These are phyloP conservation scores for Trichophyton benhamiae DNA, from an alignment of 2,329 filamentous ascomycete genomes.

Conservation along the genomic window DNA sequence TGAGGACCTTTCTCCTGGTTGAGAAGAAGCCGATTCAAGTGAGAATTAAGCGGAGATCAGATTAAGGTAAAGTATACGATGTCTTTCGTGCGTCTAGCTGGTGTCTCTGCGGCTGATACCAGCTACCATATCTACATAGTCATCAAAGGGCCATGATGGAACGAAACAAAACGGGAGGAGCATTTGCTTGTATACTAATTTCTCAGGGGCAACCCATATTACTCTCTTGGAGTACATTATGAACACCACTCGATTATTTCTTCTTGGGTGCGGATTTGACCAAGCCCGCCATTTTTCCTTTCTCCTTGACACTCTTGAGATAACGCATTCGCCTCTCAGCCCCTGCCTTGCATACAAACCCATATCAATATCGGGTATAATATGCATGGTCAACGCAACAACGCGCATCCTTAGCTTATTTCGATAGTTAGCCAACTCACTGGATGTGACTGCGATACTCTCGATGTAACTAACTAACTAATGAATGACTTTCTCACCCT, in stretches of 20 bases:
- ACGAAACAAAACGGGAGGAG: not conserved
- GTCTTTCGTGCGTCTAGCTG: not conserved
- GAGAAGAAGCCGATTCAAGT: constrained; percentile 3
- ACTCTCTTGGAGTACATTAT: not conserved
- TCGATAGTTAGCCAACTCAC: no score
- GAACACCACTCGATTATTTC: no score
- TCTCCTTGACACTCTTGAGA: no score
- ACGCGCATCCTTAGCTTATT: not conserved
- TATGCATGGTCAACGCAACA: not conserved
- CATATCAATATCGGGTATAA: not conserved
- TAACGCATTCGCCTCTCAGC: no score
- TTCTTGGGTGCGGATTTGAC: no score
- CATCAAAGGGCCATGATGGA: not conserved
- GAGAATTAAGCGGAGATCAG: not conserved
- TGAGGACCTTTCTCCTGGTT: constrained; percentile 1
- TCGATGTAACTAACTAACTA: no score
- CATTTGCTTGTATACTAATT: not conserved
- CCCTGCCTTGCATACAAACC: not conserved
- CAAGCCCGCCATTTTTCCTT: no score
- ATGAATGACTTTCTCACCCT: not conserved
- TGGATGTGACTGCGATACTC: no score
- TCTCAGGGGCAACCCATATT: not conserved
- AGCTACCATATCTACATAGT: not conserved
- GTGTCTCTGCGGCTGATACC: not conserved
- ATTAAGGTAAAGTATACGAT: not conserved